phyloP scores from a whole-genome alignment of 306 rosid genomes.

The Malus fusca region DNA sequence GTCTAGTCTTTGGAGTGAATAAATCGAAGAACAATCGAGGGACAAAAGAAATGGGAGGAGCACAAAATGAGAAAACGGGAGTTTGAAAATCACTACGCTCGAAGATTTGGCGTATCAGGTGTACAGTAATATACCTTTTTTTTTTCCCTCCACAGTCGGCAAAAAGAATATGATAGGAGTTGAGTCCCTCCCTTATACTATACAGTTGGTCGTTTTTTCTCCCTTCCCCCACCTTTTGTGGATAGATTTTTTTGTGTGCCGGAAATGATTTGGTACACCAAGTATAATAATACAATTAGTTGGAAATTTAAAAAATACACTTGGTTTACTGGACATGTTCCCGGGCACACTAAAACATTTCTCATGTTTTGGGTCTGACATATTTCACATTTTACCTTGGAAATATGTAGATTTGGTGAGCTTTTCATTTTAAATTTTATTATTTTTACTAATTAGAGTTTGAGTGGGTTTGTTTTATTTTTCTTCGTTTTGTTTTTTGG shows the following conservation, averaged over 20 bases:
- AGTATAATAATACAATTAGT: too few relatives aligned
- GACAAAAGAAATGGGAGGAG: not conserved
- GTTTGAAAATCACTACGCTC: not conserved
- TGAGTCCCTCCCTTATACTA: not conserved
- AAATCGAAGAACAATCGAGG: not conserved
- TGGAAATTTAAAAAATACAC: too few relatives aligned
- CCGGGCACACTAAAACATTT: too few relatives aligned
- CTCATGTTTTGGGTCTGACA: not conserved
- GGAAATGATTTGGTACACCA: too few relatives aligned
- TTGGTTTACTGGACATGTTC: too few relatives aligned
- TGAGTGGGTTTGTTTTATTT: not conserved
- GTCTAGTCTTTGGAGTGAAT: not conserved
- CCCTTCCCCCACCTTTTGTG: conserved; percentile 26
- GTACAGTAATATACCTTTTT: conserved; percentile 36
- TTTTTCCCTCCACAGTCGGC: not conserved
- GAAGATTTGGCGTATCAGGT: conserved; percentile 16
- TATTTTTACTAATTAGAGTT: not conserved
- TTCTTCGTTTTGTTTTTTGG: conserved; percentile 1
- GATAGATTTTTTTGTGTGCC: not conserved
- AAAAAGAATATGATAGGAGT: conserved; percentile 11
- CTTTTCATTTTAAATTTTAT: conserved; percentile 21
- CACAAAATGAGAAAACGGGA: not conserved
- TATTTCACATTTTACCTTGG: not conserved
- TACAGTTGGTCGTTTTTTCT: conserved; percentile 12
- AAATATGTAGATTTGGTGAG: conserved; percentile 14